Evolutionary conservation across 2,329 filamentous ascomycete species (phyloP), one percentile per base, ranked within the genome.

Genomic region (Aureobasidium subglaciale): DNA sequence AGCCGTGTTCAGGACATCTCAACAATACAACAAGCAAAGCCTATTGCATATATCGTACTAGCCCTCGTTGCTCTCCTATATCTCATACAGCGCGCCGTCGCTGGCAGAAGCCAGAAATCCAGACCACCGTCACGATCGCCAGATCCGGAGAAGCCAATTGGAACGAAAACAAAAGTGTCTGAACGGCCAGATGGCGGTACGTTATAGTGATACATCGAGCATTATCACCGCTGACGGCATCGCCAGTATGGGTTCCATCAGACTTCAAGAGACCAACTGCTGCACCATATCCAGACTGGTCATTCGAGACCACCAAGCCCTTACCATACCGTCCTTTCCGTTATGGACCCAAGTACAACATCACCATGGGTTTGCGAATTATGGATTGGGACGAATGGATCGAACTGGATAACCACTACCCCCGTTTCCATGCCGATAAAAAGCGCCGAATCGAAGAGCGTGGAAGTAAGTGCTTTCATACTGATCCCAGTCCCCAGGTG

Each of bases 321-420:
- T 78, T 90, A 0, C 86, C 86, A 0, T 92, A 92, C 70, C 80
- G 88, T 5, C 86, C 88, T 0, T 92, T 92, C 68, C 81, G 85
- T 62, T 82, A 89, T 67, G 87, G 88, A 0, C 87, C 87, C 7
- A 86, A 84, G 59, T 90, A 90, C 68, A 80, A 87, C 64, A 78
- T 88, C 57, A 90, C 84, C 1, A 87, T 91, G 84, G 87, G 88
- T 0, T 75, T 92, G 2, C 79, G 87, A n/a, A 80, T 76, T 8
- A 79, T 88, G 72, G 75, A 81, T 29, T 84, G 82, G 70, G 79
- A 86, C 53, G 84, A 90, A 56, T 91, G 88, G 88, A 90, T 92
- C 64, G 87, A 95, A 70, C 79, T 95, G 24, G 90, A 95, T 70
- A 91, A 87, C 65, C 79, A 91, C 43, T 95, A 82, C 67, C 78